Conservation (phyloP, 2,329 filamentous ascomycete genomes). For the Fusarium cicatricum region DNA sequence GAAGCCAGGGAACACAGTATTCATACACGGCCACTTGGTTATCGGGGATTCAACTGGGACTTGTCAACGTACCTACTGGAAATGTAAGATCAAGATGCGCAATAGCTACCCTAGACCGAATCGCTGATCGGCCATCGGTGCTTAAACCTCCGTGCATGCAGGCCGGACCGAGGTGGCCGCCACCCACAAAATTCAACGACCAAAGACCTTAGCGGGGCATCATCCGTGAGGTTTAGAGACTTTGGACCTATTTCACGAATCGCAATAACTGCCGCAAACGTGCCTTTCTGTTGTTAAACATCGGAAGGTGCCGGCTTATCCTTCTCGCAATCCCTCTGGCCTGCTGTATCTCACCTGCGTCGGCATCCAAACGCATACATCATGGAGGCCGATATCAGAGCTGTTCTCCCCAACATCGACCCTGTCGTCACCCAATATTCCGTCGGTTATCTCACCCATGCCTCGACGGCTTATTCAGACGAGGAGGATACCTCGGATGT, state of each 20-base stretch:
- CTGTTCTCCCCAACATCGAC: slow-evolving; percentile 86
- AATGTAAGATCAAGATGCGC: too few relatives aligned
- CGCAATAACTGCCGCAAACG: not conserved
- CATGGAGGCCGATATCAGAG: slow-evolving; percentile 90
- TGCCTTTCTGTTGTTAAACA: not conserved
- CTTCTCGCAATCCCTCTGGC: too few relatives aligned
- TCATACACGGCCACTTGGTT: not conserved
- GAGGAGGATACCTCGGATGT: slow-evolving; percentile 71
- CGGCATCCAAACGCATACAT: slow-evolving; percentile 27
- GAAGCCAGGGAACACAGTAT: not conserved
- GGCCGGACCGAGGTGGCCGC: slow-evolving; percentile 9
- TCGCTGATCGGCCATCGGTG: slow-evolving; percentile 30
- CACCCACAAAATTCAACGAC: slow-evolving; percentile 43
- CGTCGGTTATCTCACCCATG: slow-evolving; percentile 92
- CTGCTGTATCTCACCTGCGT: too few relatives aligned
- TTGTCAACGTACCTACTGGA: too few relatives aligned
- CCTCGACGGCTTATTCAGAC: slow-evolving; percentile 84
- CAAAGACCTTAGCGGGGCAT: slow-evolving; percentile 33
- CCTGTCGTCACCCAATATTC: slow-evolving; percentile 91
- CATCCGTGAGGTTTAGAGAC: slow-evolving; percentile 18
- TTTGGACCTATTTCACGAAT: slow-evolving; percentile 2
- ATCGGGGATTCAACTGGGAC: too few relatives aligned
- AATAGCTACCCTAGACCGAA: slow-evolving; percentile 19
- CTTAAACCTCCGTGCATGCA: slow-evolving; percentile 16
- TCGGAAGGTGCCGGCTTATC: too few relatives aligned